Base-by-base conservation (phyloP, 495 filamentous ascomycete species). In the Aspergillus coremiiformis region DNA sequence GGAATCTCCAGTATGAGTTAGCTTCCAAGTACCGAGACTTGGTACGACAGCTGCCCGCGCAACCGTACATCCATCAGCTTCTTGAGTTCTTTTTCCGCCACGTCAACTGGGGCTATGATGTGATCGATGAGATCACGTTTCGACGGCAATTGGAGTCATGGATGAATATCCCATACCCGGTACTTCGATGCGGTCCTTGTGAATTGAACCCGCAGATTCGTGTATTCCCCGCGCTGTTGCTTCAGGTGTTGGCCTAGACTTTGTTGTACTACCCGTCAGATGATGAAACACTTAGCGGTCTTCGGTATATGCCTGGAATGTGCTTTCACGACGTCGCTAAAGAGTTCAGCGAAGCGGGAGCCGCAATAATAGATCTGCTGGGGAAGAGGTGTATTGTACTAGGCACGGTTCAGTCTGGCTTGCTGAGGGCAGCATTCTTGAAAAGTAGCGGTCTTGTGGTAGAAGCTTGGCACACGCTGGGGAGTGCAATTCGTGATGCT, bases 51-150 rank as follows among this genome's bases (percentile, higher is more conserved):
- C 66, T 84, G 0, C 81, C 82, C 0, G 64, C 78, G 1, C 66
- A 71, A 44, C 61, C 64, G n/a, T 77, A 73, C 61, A 73, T 79
- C 48, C 71, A 78, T 26, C 67, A 73, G 49, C 69, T 85, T 39
- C 64, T 79, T 4, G 69, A 70, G 4, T 65, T 78, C 4, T 85
- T 76, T 64, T 82, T 85, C 53, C 51, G 55, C 5, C 73, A 77
- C 15, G 74, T 83, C 52, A 83, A 84, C 60, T 80, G 78, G 73
- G 74, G 79, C 47, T 84, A 85, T 51, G 76, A 68, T 35, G 66
- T 71, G 27, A 61, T 84, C 10, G 81, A 85, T 49, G 71, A 76
- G 44, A 66, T 67, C 17, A 57, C 76, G 1, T 81, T 82, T 48
- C 61, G 69, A 32, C 58, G 60, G 1, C 70, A 78, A 22, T 66